Evolutionary conservation across 2,329 filamentous ascomycete species (phyloP).

Genomic region (Metarhizium brunneum): DNA sequence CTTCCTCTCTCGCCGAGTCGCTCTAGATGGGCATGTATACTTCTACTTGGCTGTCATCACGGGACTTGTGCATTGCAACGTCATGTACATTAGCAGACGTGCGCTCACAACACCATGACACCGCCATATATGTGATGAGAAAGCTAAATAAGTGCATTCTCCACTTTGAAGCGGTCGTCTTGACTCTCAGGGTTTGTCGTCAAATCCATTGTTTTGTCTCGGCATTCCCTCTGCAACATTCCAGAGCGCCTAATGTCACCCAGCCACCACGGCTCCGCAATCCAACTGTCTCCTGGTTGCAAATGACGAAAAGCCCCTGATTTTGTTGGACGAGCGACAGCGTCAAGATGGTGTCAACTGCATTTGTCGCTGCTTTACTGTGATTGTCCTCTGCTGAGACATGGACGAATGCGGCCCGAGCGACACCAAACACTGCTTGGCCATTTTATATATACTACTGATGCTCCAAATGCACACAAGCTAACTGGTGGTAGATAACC

Average conservation of each 20-base stretch:
- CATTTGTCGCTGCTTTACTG: not conserved
- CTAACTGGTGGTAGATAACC: not conserved
- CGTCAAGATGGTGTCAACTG: not conserved
- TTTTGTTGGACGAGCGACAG: not conserved
- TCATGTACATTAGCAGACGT: not conserved
- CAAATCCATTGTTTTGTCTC: not conserved
- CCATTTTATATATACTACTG: not conserved
- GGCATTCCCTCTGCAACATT: slow-evolving; percentile 1
- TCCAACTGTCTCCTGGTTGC: not conserved
- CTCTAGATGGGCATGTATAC: not conserved
- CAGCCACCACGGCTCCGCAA: slow-evolving; percentile 2
- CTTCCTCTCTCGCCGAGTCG: no score
- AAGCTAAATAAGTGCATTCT: no score
- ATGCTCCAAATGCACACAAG: not conserved
- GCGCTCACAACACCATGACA: not conserved
- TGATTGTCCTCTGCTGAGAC: no score
- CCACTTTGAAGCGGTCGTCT: not conserved
- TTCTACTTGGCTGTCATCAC: not conserved
- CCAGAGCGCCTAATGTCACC: not conserved
- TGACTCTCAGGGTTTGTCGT: not conserved
- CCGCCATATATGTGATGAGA: no score
- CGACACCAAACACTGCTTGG: not conserved
- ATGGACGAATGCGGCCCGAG: no score
- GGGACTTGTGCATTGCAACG: no score
- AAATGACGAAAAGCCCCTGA: not conserved